A percentile compares a stretch with the other conserved stretches of the same genome.
Evolutionary conservation across 768 basidiomycete species (phyloP).

Genomic region (Hygrocybe coccinea): DNA sequence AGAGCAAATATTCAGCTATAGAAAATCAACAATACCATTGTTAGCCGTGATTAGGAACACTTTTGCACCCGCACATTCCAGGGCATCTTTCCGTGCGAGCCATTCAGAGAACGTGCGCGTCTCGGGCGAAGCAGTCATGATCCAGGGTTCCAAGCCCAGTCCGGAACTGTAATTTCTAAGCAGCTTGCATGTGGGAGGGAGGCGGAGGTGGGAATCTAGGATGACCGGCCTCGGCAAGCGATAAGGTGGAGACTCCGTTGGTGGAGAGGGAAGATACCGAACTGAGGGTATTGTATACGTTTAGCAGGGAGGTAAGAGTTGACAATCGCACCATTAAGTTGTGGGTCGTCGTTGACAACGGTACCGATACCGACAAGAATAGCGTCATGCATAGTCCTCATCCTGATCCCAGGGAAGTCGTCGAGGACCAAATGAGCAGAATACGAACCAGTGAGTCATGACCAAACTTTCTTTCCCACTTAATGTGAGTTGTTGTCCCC

Average conservation of each 20-base stretch:
- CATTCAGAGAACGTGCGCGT: constrained; percentile 14
- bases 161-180: constrained; percentile 57
- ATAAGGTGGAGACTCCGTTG: constrained; percentile 25
- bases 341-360: constrained; percentile 85
- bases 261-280: constrained; percentile 48
- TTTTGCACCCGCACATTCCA: constrained; percentile 64
- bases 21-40: constrained; percentile 28
- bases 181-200: constrained; percentile 63
- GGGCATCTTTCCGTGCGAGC: constrained; percentile 34
- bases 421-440: background rate
- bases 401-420: constrained; percentile 47
- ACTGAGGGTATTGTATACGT: constrained; percentile 32
- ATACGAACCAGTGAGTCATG: constrained; percentile 86
- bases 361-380: constrained; percentile 91
- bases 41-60: constrained; percentile 48
- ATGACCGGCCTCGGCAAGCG: constrained; percentile 77
- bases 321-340: constrained; percentile 71
- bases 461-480: constrained; percentile 83
- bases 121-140: constrained; percentile 46
- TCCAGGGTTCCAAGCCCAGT: constrained; percentile 65
- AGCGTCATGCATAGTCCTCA: constrained; percentile 88
- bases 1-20: background rate
- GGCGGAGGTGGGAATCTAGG: constrained; percentile 70
- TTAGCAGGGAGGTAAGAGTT: background rate
- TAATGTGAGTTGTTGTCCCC: constrained; percentile 70